Conservation (phyloP, 768 basidiomycete species). For the Tulasnella sp. region DNA sequence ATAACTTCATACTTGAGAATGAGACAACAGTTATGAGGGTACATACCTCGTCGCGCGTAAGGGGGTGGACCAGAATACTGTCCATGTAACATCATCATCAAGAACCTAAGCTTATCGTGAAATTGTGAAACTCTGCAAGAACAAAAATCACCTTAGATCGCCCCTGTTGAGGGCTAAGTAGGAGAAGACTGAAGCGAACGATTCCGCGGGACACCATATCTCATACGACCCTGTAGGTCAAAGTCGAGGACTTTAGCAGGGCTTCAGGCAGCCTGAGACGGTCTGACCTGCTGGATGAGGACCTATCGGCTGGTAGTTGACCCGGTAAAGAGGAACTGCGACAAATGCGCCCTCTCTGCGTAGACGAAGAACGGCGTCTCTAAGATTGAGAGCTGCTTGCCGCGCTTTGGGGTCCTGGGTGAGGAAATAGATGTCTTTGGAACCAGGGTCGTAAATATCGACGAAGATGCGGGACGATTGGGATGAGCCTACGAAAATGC, state of each 20-base stretch:
- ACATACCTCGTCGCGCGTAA: slow-evolving; percentile 65
- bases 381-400: slow-evolving; percentile 59
- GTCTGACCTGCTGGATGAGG: slow-evolving; percentile 70
- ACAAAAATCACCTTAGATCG: slow-evolving; percentile 51
- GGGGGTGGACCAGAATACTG: slow-evolving; percentile 69
- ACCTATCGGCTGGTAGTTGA: slow-evolving; percentile 64
- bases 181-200: slow-evolving; percentile 71
- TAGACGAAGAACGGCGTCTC: slow-evolving; percentile 66
- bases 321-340: slow-evolving; percentile 68
- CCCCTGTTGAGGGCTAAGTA: slow-evolving; percentile 68
- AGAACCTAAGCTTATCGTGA: background rate
- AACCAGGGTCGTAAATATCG: background rate
- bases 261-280: background rate
- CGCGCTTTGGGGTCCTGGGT: slow-evolving; percentile 61
- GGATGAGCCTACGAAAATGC: slow-evolving; percentile 61
- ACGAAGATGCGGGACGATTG: background rate
- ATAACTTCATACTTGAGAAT: background rate
- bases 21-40: background rate
- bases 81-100: background rate
- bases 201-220: slow-evolving; percentile 72
- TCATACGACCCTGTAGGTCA: slow-evolving; percentile 63
- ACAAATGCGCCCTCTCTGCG: slow-evolving; percentile 73
- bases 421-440: slow-evolving; percentile 71
- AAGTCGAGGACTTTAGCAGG: background rate
- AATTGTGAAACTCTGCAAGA: background rate